These are phyloP conservation scores for Sugiyamaella grinbergsii DNA, from an alignment of 1,139 yeast species.

Conservation along the genomic window DNA sequence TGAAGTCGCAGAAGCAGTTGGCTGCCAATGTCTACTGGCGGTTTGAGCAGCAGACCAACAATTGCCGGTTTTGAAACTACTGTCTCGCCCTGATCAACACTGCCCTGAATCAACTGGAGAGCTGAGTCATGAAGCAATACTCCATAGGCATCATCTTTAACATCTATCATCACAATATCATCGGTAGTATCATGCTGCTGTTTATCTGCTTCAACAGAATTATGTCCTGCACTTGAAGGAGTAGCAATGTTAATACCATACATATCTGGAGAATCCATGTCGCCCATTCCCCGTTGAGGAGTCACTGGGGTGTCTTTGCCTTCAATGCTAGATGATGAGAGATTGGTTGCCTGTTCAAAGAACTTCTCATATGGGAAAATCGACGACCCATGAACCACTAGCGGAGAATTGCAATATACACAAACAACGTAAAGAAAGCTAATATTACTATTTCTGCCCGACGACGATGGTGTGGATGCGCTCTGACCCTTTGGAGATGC, in stretches of 20 bases:
- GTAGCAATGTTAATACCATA: slow-evolving; percentile 43
- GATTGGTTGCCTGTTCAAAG: slow-evolving; percentile 12
- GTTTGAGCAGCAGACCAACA: slow-evolving; percentile 27
- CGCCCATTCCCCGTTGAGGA: slow-evolving; percentile 38
- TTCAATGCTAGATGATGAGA: slow-evolving; percentile 11
- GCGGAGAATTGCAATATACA: slow-evolving; percentile 63
- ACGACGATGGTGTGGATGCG: slow-evolving; percentile 8
- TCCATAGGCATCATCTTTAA: slow-evolving; percentile 58
- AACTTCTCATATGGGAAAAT: slow-evolving; percentile 36
- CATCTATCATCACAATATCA: slow-evolving; percentile 38
- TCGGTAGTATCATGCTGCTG: slow-evolving; percentile 26
- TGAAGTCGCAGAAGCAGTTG: slow-evolving; percentile 35
- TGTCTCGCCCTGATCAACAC: slow-evolving; percentile 16
- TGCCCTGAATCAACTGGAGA: slow-evolving; percentile 18
- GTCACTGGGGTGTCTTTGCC: slow-evolving; percentile 35
- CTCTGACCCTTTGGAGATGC: background rate
- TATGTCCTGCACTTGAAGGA: slow-evolving; percentile 36
- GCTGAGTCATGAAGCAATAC: slow-evolving; percentile 48
- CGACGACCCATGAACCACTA: slow-evolving; percentile 48
- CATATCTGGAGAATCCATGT: slow-evolving; percentile 45
- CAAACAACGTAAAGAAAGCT: slow-evolving; percentile 71
- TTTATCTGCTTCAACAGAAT: slow-evolving; percentile 21
- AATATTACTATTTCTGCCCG: slow-evolving; percentile 47
- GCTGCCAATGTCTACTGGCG: slow-evolving; percentile 20
- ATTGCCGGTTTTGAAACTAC: slow-evolving; percentile 21